A percentile compares a stretch with the other conserved stretches of the same genome.
Evolutionary conservation across 345 rosid genomes (phyloP).

Genomic region (Bruguiera gymnorhiza): DNA sequence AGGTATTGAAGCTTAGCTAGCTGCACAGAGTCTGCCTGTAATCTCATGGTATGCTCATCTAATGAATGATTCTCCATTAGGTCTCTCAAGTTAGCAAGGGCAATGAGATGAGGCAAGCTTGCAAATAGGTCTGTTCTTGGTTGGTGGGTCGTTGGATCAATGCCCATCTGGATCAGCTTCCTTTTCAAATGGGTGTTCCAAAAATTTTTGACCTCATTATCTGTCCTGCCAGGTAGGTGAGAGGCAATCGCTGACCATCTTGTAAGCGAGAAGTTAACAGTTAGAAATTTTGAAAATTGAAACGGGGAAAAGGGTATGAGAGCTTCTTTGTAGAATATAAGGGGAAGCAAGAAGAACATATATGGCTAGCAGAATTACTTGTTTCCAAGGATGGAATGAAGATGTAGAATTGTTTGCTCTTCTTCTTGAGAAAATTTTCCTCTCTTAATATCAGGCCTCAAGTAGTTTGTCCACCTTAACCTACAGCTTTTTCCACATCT

Average conservation of each 20-base stretch:
- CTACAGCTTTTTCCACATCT: slow-evolving; percentile 88
- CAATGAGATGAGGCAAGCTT: slow-evolving; percentile 53
- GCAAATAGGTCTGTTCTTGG: slow-evolving; percentile 64
- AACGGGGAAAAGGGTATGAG: background rate
- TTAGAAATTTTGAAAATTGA: background rate
- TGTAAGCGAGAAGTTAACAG: background rate
- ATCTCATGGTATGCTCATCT: slow-evolving; percentile 47
- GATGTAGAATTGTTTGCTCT: slow-evolving; percentile 72
- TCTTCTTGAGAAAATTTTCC: slow-evolving; percentile 76
- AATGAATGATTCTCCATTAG: slow-evolving; percentile 35
- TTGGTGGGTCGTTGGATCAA: slow-evolving; percentile 77
- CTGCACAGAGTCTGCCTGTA: slow-evolving; percentile 53
- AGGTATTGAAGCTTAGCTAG: slow-evolving; percentile 48
- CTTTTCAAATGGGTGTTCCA: slow-evolving; percentile 75
- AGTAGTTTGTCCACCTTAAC: slow-evolving; percentile 75
- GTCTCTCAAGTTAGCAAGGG: slow-evolving; percentile 49
- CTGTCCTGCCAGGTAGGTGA: slow-evolving; percentile 61
- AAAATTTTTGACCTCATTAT: slow-evolving; percentile 63
- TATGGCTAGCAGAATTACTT: slow-evolving; percentile 34
- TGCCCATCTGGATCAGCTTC: slow-evolving; percentile 78
- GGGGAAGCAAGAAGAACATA: background rate
- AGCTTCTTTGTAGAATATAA: background rate
- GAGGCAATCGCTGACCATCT: slow-evolving; percentile 76
- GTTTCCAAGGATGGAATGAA: slow-evolving; percentile 77
- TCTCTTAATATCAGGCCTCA: slow-evolving; percentile 78